A percentile compares a stretch with the other conserved stretches of the same genome.
Evolutionary conservation across 805 yeast species (phyloP).

Genomic region (Debaryomyces prosopidis): DNA sequence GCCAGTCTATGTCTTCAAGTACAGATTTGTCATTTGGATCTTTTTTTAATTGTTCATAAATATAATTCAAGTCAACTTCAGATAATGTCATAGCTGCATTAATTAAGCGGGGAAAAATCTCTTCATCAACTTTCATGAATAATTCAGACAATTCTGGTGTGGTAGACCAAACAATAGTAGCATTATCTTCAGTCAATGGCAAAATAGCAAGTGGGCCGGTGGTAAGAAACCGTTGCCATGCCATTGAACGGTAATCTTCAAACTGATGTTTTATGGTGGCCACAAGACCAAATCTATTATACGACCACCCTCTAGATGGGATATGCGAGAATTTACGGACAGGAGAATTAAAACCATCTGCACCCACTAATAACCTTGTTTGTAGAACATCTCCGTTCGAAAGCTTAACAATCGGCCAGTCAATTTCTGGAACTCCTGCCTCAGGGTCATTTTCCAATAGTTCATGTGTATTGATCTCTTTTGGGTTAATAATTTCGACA

Average conservation of each 20-base stretch:
- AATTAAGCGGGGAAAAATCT: slow-evolving; percentile 64
- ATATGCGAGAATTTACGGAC: slow-evolving; percentile 81
- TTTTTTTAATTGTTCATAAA: slow-evolving; percentile 46
- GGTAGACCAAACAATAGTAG: slow-evolving; percentile 94
- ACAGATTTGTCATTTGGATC: slow-evolving; percentile 49
- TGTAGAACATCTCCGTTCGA: slow-evolving; percentile 62
- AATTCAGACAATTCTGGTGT: slow-evolving; percentile 71
- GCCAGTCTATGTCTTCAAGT: slow-evolving; percentile 71
- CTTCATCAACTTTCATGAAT: slow-evolving; percentile 57
- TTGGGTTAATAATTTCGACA: slow-evolving; percentile 41
- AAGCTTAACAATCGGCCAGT: slow-evolving; percentile 78
- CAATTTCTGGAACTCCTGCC: slow-evolving; percentile 28
- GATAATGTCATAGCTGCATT: slow-evolving; percentile 87
- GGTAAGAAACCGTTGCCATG: slow-evolving; percentile 90
- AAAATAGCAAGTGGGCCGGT: slow-evolving; percentile 92
- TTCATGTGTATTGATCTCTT: slow-evolving; percentile 11
- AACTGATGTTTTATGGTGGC: slow-evolving; percentile 78
- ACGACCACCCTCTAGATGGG: slow-evolving; percentile 89
- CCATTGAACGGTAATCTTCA: slow-evolving; percentile 69
- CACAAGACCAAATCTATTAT: slow-evolving; percentile 87
- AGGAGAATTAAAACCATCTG: slow-evolving; percentile 95
- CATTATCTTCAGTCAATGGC: slow-evolving; percentile 82
- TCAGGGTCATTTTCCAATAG: slow-evolving; percentile 18
- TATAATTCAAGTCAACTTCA: slow-evolving; percentile 71
- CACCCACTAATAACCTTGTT: slow-evolving; percentile 84